Percentiles rank a stretch among this genome's conserved stretches.
Conservation (phyloP, 2,329 filamentous ascomycete species). For the Sporothrix pallida region DNA sequence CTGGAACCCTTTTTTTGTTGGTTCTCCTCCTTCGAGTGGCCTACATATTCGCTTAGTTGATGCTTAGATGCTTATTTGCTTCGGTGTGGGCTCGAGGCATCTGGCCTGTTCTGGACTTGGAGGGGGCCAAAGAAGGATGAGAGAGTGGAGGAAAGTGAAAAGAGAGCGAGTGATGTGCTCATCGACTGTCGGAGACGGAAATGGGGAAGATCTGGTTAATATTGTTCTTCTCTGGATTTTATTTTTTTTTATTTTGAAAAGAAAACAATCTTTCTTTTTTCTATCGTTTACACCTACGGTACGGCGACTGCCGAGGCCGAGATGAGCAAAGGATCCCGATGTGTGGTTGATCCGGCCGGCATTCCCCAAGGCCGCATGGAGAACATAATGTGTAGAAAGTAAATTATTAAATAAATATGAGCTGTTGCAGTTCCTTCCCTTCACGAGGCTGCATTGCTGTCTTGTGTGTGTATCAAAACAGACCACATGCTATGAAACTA, state of each 20-base stretch:
- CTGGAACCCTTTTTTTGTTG: not conserved
- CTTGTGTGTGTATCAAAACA: not conserved
- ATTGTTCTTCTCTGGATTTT: too few relatives aligned
- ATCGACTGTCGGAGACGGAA: not conserved
- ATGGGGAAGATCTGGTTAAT: not conserved
- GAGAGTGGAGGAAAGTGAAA: not conserved
- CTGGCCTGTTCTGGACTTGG: slow-evolving; percentile 7
- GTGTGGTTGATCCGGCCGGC: slow-evolving; percentile 14
- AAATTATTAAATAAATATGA: not conserved
- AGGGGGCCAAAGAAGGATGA: not conserved
- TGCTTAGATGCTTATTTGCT: slow-evolving; percentile 17
- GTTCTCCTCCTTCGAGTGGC: not conserved
- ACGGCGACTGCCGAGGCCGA: slow-evolving; percentile 25
- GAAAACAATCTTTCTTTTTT: not conserved
- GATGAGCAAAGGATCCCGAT: slow-evolving; percentile 23
- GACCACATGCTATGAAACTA: not conserved
- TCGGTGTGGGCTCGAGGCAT: not conserved
- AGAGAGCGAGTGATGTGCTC: not conserved
- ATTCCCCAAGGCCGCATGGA: not conserved
- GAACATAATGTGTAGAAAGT: not conserved
- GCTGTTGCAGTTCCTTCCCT: not conserved
- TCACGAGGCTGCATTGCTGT: not conserved
- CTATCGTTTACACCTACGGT: not conserved
- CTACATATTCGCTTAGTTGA: slow-evolving; percentile 4
- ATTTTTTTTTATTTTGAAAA: not conserved